Evolutionary conservation across 164 flowering plant species (phyloP).

Genomic region (Taxillus chinensis): DNA sequence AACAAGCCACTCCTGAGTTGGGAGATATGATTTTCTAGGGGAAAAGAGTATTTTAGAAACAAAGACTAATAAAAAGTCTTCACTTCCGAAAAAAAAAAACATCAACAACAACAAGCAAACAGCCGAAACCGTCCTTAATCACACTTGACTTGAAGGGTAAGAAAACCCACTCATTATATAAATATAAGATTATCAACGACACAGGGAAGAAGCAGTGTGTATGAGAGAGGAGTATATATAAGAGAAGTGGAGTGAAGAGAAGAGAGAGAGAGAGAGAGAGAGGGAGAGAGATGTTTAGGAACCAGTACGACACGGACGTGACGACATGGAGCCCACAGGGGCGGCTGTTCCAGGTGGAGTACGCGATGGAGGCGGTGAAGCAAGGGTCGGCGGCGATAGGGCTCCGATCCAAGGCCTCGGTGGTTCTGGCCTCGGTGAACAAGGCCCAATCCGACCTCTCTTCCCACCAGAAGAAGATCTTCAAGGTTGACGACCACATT

Average conservation of each 20-base stretch:
- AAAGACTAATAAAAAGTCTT: no score
- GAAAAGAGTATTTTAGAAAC: no score
- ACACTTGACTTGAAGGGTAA: conserved; percentile 15
- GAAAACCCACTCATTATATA: conserved; percentile 5
- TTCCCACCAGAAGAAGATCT: conserved; percentile 96
- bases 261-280: neutral
- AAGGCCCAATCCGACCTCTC: conserved; percentile 85
- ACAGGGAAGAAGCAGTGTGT: neutral
- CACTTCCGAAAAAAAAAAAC: neutral
- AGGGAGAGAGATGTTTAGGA: conserved; percentile 43
- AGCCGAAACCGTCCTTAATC: neutral
- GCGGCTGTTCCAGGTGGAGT: conserved; percentile 89
- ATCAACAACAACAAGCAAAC: neutral
- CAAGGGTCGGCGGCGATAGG: conserved; percentile 98
- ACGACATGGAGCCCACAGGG: conserved; percentile 95
- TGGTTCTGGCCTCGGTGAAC: conserved; percentile 82
- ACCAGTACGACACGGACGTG: conserved; percentile 87
- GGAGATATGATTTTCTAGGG: no score
- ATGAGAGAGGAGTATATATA: no score
- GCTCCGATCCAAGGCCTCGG: conserved; percentile 86
- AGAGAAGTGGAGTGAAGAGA: neutral
- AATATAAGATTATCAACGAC: no score
- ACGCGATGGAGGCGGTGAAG: conserved; percentile 99
- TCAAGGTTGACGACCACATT: conserved; percentile 86
- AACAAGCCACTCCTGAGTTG: no score